These are phyloP conservation scores for Leptographium flavum DNA, from an alignment of 2,329 filamentous ascomycete genomes.

Conservation along the genomic window DNA sequence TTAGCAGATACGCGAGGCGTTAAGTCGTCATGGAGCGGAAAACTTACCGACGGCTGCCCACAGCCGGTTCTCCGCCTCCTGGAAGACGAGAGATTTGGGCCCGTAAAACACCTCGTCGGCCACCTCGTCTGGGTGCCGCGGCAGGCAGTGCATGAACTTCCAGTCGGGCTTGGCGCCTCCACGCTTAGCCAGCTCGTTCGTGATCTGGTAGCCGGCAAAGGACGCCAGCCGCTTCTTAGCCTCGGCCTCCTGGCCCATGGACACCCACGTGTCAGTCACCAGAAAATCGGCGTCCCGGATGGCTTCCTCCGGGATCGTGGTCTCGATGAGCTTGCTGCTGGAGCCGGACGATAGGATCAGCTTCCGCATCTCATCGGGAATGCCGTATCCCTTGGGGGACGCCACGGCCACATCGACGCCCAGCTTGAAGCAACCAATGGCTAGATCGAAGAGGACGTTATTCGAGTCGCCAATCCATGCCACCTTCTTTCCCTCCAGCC, in stretches of 20 bases:
- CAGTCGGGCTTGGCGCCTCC: conserved; percentile 79
- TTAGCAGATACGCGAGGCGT: no score
- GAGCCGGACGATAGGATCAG: conserved; percentile 48
- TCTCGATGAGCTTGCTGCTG: conserved; percentile 57
- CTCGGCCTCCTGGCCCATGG: conserved; percentile 94
- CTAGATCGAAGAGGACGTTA: conserved; percentile 90
- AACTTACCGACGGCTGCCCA: conserved; percentile 71
- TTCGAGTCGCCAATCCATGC: conserved; percentile 96
- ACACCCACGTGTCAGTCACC: conserved; percentile 96
- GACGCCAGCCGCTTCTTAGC: conserved; percentile 59
- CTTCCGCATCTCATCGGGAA: conserved; percentile 59
- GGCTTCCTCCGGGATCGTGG: conserved; percentile 67
- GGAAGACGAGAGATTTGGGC: conserved; percentile 72
- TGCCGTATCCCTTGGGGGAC: conserved; percentile 71
- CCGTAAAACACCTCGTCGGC: conserved; percentile 91
- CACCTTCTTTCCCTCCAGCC: conserved; percentile 72
- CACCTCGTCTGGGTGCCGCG: conserved; percentile 84
- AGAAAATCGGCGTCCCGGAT: conserved; percentile 77
- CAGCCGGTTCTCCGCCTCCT: conserved; percentile 84
- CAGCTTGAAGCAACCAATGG: conserved; percentile 74
- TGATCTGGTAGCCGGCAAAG: conserved; percentile 87
- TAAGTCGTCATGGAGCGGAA: no score
- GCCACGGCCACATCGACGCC: conserved; percentile 80
- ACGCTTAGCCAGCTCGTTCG: conserved; percentile 64
- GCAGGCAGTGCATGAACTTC: conserved; percentile 98